These are phyloP conservation scores for Sideroxylon spinosum DNA, from an alignment of 179 eudicot species.

Conservation along the genomic window DNA sequence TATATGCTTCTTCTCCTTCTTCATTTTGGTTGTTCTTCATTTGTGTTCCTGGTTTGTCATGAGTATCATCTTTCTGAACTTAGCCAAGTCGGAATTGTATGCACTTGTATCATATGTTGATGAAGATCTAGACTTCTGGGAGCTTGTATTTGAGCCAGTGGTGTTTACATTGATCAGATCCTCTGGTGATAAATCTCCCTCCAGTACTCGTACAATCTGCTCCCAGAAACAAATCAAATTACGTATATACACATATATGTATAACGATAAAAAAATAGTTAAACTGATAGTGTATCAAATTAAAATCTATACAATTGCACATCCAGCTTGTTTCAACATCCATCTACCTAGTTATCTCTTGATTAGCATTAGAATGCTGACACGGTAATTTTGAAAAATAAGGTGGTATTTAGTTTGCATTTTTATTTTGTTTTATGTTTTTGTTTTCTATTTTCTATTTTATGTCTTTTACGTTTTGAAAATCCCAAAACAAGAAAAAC, in stretches of 20 bases:
- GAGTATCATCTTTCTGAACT: slow-evolving; percentile 60
- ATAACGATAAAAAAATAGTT: too few species aligned
- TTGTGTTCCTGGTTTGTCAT: slow-evolving; percentile 31
- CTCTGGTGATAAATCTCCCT: slow-evolving; percentile 75
- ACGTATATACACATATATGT: background rate
- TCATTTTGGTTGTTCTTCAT: background rate
- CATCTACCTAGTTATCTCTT: too few species aligned
- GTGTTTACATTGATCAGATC: slow-evolving; percentile 37
- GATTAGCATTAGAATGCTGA: too few species aligned
- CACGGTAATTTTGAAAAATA: too few species aligned
- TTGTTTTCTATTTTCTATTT: too few species aligned
- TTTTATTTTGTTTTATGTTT: too few species aligned
- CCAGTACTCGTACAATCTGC: slow-evolving; percentile 76
- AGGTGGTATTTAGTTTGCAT: too few species aligned
- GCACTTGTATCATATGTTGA: slow-evolving; percentile 51
- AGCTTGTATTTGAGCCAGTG: background rate
- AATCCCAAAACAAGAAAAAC: too few species aligned
- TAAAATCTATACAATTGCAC: too few species aligned
- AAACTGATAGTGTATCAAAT: too few species aligned
- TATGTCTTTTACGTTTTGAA: too few species aligned
- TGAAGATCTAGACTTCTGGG: slow-evolving; percentile 13
- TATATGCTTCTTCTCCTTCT: background rate
- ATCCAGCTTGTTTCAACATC: too few species aligned
- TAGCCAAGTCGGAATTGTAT: slow-evolving; percentile 70
- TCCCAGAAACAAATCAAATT: background rate